Evolutionary conservation across 208 protist genomes (phyloP).

Genomic region (Giardia duodenalis): DNA sequence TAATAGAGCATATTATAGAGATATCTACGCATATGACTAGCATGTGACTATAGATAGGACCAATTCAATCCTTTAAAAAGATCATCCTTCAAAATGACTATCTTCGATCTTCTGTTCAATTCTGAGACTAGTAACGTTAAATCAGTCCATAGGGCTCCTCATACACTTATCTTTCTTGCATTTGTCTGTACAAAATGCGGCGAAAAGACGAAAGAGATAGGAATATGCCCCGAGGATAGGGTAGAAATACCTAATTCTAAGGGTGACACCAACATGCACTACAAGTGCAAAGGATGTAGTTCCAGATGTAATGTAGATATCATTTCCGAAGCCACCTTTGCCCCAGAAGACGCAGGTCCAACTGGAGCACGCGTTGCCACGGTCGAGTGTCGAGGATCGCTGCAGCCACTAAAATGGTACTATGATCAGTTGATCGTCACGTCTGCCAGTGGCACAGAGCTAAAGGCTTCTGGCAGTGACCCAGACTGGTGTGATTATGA

Average conservation of each 20-base stretch:
- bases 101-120: background rate
- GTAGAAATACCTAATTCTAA: background rate
- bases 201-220: background rate
- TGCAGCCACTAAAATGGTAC: background rate
- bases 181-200: background rate
- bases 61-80: too few relatives aligned
- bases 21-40: too few relatives aligned
- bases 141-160: background rate
- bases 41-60: too few relatives aligned
- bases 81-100: conserved; percentile 3
- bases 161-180: background rate
- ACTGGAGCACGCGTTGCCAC: background rate
- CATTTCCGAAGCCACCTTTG: background rate
- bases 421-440: background rate
- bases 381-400: background rate
- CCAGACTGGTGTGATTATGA: background rate
- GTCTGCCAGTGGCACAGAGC: background rate
- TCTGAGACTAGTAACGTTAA: background rate
- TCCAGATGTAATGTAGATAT: background rate
- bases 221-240: background rate
- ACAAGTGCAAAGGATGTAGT: background rate
- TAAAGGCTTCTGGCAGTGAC: background rate
- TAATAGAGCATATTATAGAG: too few relatives aligned
- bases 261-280: background rate
- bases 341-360: background rate